A percentile compares a stretch with the other conserved stretches of the same genome.
These are phyloP conservation scores for Auricularia sp. DNA, from an alignment of 768 basidiomycete genomes.

Conservation along the genomic window DNA sequence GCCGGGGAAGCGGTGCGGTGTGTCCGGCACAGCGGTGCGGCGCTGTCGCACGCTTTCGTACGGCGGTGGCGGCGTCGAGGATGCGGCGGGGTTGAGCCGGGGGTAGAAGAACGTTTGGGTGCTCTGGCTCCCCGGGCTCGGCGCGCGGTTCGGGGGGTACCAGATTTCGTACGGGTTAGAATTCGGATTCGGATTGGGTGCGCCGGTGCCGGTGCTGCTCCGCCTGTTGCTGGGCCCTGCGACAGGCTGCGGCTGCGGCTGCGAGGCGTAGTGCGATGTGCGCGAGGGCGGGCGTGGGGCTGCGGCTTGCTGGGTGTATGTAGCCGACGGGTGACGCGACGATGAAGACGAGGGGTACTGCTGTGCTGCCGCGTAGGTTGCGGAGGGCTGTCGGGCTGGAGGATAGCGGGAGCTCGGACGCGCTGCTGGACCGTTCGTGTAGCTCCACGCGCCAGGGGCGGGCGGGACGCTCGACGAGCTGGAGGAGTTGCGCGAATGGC, in stretches of 20 bases:
- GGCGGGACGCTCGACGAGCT: neutral
- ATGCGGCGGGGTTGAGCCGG: neutral
- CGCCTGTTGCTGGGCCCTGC: neutral
- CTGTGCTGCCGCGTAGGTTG: neutral
- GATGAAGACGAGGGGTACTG: neutral
- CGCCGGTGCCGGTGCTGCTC: neutral
- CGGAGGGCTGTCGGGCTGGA: neutral
- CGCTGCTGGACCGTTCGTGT: neutral
- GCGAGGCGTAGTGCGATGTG: slow-evolving; percentile 20
- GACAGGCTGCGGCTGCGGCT: neutral
- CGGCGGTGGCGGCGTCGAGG: neutral
- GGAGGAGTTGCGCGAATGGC: neutral
- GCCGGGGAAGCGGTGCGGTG: neutral
- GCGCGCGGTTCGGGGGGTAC: neutral
- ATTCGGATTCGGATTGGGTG: no score
- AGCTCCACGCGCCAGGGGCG: neutral
- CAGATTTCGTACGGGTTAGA: neutral
- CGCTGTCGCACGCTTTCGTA: neutral
- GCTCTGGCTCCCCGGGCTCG: neutral
- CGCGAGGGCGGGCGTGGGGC: slow-evolving; percentile 39
- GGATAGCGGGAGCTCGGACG: neutral
- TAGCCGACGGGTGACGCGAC: neutral
- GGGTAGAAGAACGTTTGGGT: neutral
- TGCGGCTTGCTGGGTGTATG: slow-evolving; percentile 25
- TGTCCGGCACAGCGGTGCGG: neutral